Conservation (phyloP, 768 basidiomycete genomes). For the Lanmaoa rubissima region DNA sequence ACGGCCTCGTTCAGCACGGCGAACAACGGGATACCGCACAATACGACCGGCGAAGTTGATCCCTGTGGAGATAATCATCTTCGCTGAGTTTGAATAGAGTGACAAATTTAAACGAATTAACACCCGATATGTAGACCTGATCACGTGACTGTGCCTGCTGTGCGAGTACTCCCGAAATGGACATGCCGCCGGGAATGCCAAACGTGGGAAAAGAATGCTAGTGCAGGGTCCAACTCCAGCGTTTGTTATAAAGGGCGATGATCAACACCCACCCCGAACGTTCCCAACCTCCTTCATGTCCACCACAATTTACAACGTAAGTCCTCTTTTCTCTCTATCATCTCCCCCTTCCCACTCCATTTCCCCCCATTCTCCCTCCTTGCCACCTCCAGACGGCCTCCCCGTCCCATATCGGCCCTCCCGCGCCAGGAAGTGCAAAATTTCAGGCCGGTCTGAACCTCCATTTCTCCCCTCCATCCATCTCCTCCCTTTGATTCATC, state of each 20-base stretch:
- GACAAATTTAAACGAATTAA: conserved; percentile 15
- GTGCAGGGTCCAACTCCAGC: conserved; percentile 35
- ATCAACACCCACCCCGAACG: conserved; percentile 37
- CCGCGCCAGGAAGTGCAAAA: conserved; percentile 21
- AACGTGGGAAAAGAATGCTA: conserved; percentile 35
- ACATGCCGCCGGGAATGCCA: conserved; percentile 36
- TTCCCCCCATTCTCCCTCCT: neutral
- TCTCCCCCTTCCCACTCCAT: neutral
- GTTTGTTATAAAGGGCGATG: conserved; percentile 40
- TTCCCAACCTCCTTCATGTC: conserved; percentile 39
- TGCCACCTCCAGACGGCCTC: neutral
- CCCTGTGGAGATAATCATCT: conserved; percentile 18
- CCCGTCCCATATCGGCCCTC: neutral
- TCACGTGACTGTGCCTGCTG: conserved; percentile 34
- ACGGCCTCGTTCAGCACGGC: neutral
- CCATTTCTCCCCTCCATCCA: neutral
- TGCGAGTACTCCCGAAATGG: conserved; percentile 21
- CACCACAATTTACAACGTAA: conserved; percentile 40
- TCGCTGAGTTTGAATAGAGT: conserved; percentile 23
- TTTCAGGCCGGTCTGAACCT: conserved; percentile 14
- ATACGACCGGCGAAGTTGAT: neutral
- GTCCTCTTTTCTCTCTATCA: conserved; percentile 8
- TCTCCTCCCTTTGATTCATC: neutral
- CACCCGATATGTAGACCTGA: conserved; percentile 11
- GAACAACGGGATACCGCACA: neutral